A percentile compares a stretch with the other conserved stretches of the same genome.
Evolutionary conservation across 139 green algal species (phyloP).

Genomic region (Picochlorum costavermella): DNA sequence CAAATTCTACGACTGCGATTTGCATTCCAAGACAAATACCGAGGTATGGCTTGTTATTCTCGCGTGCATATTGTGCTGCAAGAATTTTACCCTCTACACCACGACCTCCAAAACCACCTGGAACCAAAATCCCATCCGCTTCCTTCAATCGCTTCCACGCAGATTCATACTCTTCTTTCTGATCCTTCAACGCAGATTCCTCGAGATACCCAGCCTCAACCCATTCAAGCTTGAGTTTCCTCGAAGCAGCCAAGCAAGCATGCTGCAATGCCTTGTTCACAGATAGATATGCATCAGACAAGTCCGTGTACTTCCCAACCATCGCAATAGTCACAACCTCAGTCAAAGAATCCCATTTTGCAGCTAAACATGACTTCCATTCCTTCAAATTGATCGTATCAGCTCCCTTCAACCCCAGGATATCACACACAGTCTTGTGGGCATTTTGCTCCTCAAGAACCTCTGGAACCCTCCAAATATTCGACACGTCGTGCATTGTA

Average conservation of each 20-base stretch:
- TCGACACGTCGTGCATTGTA: constrained; percentile 92
- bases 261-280: constrained; percentile 97
- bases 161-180: constrained; percentile 40
- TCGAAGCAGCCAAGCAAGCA: constrained; percentile 76
- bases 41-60: constrained; percentile 78
- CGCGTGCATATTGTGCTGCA: constrained; percentile 79
- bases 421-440: constrained; percentile 59
- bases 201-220: constrained; percentile 88
- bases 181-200: constrained; percentile 31
- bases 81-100: constrained; percentile 93
- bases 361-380: constrained; percentile 62
- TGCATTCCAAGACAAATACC: constrained; percentile 99
- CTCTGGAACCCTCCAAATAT: constrained; percentile 92
- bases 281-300: constrained; percentile 90
- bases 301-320: constrained; percentile 96
- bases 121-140: constrained; percentile 89
- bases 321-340: constrained; percentile 70
- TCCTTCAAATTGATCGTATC: constrained; percentile 50
- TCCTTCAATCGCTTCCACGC: constrained; percentile 41
- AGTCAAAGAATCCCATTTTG: constrained; percentile 67
- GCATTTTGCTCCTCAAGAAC: constrained; percentile 76
- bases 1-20: constrained; percentile 97
- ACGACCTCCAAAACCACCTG: constrained; percentile 87
- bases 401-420: constrained; percentile 52
- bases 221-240: constrained; percentile 85